Evolutionary conservation across 2,329 filamentous ascomycete genomes (phyloP).

Genomic region (Cercospora sp.): DNA sequence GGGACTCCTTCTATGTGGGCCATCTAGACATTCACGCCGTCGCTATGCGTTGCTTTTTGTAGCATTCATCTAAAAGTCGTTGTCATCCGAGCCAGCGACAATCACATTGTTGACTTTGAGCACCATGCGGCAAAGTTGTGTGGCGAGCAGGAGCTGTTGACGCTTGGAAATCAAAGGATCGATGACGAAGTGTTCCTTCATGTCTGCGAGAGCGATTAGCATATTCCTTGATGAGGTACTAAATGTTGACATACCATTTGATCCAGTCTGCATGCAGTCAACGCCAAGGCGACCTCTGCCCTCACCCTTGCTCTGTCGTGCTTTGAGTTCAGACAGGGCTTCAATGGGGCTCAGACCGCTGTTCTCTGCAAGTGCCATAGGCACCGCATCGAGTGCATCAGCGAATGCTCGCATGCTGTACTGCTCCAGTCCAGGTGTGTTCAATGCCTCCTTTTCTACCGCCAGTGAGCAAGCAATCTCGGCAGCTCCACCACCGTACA

Average conservation of each 20-base stretch:
- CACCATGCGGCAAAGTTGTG: slow-evolving; percentile 97
- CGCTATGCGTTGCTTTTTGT: slow-evolving; percentile 10
- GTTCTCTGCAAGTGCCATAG: slow-evolving; percentile 97
- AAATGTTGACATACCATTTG: slow-evolving; percentile 63
- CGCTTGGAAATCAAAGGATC: slow-evolving; percentile 97
- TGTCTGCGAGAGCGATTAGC: slow-evolving; percentile 58
- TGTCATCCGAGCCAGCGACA: slow-evolving; percentile 80
- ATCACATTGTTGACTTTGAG: slow-evolving; percentile 96
- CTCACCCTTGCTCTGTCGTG: slow-evolving; percentile 83
- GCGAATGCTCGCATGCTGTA: slow-evolving; percentile 98
- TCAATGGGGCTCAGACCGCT: slow-evolving; percentile 94
- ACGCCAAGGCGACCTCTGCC: slow-evolving; percentile 79
- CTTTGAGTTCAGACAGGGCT: slow-evolving; percentile 92
- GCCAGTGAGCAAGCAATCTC: slow-evolving; percentile 97
- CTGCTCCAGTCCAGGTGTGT: slow-evolving; percentile 94
- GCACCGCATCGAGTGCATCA: slow-evolving; percentile 88
- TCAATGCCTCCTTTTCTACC: slow-evolving; percentile 86
- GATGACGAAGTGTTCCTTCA: slow-evolving; percentile 97
- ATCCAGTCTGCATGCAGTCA: slow-evolving; percentile 95
- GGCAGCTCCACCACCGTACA: slow-evolving; percentile 94
- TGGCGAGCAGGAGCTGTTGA: slow-evolving; percentile 93
- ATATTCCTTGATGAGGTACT: neutral
- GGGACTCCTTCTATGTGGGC: slow-evolving; percentile 6
- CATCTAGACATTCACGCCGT: slow-evolving; percentile 16
- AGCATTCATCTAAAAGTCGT: slow-evolving; percentile 65